phyloP scores from a whole-genome alignment of 306 rosid species.

The Castanea crenata region DNA sequence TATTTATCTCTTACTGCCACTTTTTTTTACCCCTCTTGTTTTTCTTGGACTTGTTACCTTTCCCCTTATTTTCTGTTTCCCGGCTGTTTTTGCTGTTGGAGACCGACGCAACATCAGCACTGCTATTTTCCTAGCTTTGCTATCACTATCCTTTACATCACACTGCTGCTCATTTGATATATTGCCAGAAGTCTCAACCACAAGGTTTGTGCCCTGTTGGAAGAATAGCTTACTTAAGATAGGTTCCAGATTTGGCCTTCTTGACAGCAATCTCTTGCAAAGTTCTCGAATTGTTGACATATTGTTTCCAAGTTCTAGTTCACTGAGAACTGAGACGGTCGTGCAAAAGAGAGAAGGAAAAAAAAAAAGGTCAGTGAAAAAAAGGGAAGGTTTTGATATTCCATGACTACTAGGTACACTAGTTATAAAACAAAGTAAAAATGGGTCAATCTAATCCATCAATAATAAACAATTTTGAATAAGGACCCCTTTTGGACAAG shows the following conservation, averaged over 20 bases:
- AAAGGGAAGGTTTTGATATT: background rate
- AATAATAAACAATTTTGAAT: no score
- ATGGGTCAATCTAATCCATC: no score
- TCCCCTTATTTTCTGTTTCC: background rate
- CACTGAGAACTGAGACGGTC: background rate
- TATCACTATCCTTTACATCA: background rate
- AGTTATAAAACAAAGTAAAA: background rate
- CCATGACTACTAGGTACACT: no score
- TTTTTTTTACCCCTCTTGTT: background rate
- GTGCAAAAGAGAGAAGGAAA: background rate
- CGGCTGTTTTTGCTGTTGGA: background rate
- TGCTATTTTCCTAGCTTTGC: background rate
- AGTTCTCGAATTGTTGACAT: background rate
- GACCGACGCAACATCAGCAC: background rate
- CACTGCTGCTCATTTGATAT: background rate
- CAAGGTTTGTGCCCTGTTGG: background rate
- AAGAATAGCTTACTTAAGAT: background rate
- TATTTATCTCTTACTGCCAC: background rate
- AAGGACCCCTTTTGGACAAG: no score
- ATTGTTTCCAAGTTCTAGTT: background rate
- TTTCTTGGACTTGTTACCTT: background rate
- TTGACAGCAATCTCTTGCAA: constrained; percentile 14
- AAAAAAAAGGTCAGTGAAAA: no score
- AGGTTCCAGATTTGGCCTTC: constrained; percentile 8
- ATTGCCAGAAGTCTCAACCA: background rate